Percentiles rank a stretch among this genome's conserved stretches.
phyloP scores from a whole-genome alignment of 2,329 filamentous ascomycete species.

The Scedosporium boydii region DNA sequence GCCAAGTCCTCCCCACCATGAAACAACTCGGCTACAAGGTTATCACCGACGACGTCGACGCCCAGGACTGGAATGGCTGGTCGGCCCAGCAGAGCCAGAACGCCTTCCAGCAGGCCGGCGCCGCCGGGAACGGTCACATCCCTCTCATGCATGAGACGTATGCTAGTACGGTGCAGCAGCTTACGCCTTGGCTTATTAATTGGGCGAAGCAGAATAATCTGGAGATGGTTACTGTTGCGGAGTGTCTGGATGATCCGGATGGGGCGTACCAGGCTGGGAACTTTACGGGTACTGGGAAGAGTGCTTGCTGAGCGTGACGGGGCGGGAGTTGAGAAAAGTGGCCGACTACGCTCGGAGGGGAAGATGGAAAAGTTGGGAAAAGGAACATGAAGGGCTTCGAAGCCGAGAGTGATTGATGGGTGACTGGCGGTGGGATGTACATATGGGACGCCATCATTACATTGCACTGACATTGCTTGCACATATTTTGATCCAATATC shows the following conservation, averaged over 20 bases:
- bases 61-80: constrained; percentile 50
- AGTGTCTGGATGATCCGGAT: constrained; percentile 27
- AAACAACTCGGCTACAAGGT: constrained; percentile 45
- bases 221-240: constrained; percentile 40
- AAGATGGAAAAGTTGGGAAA: no score
- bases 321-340: no score
- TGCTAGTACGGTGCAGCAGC: constrained; percentile 33
- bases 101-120: constrained; percentile 35
- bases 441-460: no score
- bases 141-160: constrained; percentile 50
- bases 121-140: constrained; percentile 39
- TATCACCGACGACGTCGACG: constrained; percentile 51
- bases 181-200: constrained; percentile 40
- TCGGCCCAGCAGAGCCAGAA: constrained; percentile 40
- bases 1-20: constrained; percentile 31
- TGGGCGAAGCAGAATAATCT: constrained; percentile 39
- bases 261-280: constrained; percentile 30
- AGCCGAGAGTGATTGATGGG: no score
- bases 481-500: no score
- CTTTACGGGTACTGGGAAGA: constrained; percentile 25
- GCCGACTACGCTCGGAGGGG: no score
- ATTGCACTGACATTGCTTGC: no score
- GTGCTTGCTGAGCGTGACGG: constrained; percentile 16
- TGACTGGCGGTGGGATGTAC: no score
- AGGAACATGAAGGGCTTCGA: no score